A percentile compares a stretch with the other conserved stretches of the same genome.
These are phyloP conservation scores for Irpex rosettiformis DNA, from an alignment of 1,284 basidiomycete species.

Conservation along the genomic window DNA sequence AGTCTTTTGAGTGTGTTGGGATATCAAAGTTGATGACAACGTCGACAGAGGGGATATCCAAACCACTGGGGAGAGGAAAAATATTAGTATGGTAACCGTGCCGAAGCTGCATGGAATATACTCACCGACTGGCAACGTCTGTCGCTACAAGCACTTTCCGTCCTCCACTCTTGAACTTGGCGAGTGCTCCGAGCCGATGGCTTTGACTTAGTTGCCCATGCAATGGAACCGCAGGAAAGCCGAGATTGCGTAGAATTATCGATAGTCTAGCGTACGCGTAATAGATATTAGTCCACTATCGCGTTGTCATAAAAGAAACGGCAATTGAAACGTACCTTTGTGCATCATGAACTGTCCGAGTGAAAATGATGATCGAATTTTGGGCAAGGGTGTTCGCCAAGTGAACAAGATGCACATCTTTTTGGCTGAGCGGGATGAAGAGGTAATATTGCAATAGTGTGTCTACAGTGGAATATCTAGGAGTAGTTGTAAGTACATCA, in stretches of 20 bases:
- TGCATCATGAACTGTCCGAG: constrained; percentile 93
- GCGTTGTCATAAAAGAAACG: no score
- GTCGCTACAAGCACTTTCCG: constrained; percentile 92
- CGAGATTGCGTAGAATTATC: constrained; percentile 86
- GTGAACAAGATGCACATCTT: constrained; percentile 91
- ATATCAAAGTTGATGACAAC: constrained; percentile 98
- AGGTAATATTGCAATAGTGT: constrained; percentile 96
- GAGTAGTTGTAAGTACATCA: constrained; percentile 6
- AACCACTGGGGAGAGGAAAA: constrained; percentile 52
- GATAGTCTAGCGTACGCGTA: constrained; percentile 55
- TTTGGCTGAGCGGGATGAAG: constrained; percentile 89
- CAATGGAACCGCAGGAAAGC: constrained; percentile 93
- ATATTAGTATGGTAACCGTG: constrained; percentile 1
- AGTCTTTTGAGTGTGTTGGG: constrained; percentile 98
- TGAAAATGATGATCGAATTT: constrained; percentile 96
- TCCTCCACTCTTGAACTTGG: constrained; percentile 96
- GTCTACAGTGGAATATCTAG: constrained; percentile 94
- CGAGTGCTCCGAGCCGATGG: constrained; percentile 89
- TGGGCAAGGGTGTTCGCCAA: constrained; percentile 88
- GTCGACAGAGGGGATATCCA: constrained; percentile 97
- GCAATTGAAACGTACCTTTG: constrained; percentile 56
- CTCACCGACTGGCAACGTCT: constrained; percentile 91
- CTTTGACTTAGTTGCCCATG: constrained; percentile 96
- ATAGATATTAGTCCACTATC: no score
- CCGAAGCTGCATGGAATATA: not conserved